A percentile compares a stretch with the other conserved stretches of the same genome.
phyloP scores from a whole-genome alignment of 768 basidiomycete genomes.

The Favolaschia claudopus region DNA sequence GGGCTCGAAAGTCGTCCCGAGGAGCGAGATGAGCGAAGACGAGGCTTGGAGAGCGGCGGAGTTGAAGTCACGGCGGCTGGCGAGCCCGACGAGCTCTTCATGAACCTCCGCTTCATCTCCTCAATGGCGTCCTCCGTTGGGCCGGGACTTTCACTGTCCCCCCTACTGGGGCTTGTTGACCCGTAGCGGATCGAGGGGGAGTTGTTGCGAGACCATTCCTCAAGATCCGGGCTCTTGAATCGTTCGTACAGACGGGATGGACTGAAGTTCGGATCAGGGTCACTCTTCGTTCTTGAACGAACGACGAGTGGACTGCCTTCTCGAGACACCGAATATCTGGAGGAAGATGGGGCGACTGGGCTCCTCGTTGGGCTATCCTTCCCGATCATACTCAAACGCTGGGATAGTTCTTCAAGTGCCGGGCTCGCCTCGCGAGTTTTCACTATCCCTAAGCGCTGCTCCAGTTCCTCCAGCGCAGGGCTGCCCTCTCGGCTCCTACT shows the following conservation, averaged over 20 bases:
- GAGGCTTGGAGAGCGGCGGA: slow-evolving; percentile 22
- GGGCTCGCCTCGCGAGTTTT: slow-evolving; percentile 65
- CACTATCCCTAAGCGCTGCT: slow-evolving; percentile 64
- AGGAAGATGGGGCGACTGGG: slow-evolving; percentile 32
- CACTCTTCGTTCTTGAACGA: slow-evolving; percentile 26
- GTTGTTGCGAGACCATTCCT: slow-evolving; percentile 6
- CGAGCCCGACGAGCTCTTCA: slow-evolving; percentile 41
- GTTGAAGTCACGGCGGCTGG: slow-evolving; percentile 28
- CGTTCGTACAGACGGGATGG: slow-evolving; percentile 33
- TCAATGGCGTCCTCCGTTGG: slow-evolving; percentile 61
- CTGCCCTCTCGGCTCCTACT: slow-evolving; percentile 57
- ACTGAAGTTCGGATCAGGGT: slow-evolving; percentile 21
- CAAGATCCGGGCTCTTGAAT: slow-evolving; percentile 32
- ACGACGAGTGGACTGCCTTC: slow-evolving; percentile 37
- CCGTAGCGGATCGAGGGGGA: slow-evolving; percentile 24
- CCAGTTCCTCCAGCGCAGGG: slow-evolving; percentile 70
- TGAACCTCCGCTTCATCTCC: slow-evolving; percentile 69
- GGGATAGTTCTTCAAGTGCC: slow-evolving; percentile 57
- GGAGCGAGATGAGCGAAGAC: slow-evolving; percentile 30
- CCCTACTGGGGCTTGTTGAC: slow-evolving; percentile 31
- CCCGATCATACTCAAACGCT: slow-evolving; percentile 49
- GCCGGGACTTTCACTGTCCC: slow-evolving; percentile 38
- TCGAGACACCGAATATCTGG: slow-evolving; percentile 32
- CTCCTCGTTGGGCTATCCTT: slow-evolving; percentile 39
- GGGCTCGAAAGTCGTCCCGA: slow-evolving; percentile 29